Conservation (phyloP, 78 protist genomes). For the Mastigamoeba balamuthi region DNA sequence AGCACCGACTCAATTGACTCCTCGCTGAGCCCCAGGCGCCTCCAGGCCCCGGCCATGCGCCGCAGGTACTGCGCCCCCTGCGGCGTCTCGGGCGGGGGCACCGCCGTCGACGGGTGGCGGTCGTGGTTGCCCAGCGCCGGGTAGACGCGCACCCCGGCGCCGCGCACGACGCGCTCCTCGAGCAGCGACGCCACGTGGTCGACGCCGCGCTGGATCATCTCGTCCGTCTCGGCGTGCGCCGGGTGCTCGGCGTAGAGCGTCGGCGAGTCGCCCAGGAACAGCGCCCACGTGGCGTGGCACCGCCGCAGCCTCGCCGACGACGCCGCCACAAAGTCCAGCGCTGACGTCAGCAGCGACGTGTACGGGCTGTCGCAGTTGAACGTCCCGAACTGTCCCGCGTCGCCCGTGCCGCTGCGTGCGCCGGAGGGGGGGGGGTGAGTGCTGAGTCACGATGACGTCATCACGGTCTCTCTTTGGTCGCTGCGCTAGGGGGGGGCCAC, state of each 20-base stretch:
- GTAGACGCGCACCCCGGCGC: background rate
- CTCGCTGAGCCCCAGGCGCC: background rate
- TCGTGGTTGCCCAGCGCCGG: background rate
- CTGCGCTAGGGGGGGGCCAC: no score
- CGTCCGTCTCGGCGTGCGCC: background rate
- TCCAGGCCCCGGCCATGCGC: background rate
- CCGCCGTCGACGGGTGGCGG: background rate
- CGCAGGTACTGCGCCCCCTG: background rate
- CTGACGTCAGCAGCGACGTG: background rate
- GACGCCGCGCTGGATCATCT: background rate
- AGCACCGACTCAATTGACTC: background rate
- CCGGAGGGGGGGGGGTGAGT: no score
- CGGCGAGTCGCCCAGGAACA: background rate
- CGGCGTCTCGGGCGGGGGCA: background rate
- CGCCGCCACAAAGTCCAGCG: background rate
- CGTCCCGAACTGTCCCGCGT: background rate
- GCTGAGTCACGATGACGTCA: no score
- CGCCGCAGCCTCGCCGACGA: no score
- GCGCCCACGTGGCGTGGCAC: background rate
- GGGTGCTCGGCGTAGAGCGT: background rate
- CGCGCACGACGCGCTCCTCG: no score
- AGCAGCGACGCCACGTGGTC: background rate
- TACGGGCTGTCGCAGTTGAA: background rate
- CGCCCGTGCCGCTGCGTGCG: background rate
- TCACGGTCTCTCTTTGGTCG: no score